phyloP scores from a whole-genome alignment of 805 yeast genomes.

The Lachancea sp. region DNA sequence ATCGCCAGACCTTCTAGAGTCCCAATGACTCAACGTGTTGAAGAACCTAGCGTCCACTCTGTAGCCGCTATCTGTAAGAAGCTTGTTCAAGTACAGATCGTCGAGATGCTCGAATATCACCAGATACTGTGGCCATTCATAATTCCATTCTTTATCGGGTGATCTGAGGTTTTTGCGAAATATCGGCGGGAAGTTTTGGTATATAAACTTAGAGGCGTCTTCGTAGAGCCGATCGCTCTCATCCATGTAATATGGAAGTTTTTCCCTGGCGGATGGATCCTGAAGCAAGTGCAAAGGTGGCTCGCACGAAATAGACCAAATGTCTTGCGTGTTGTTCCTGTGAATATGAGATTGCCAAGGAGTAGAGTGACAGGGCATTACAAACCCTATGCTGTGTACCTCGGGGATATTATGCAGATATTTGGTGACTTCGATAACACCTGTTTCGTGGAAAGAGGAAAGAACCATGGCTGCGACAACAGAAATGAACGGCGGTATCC shows the following conservation, averaged over 20 bases:
- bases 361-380: constrained; percentile 96
- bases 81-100: constrained; percentile 34
- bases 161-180: constrained; percentile 18
- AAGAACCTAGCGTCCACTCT: constrained; percentile 50
- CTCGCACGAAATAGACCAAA: constrained; percentile 85
- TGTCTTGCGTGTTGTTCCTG: constrained; percentile 39
- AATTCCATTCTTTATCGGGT: constrained; percentile 29
- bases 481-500: constrained; percentile 20
- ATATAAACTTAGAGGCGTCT: constrained; percentile 54
- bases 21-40: constrained; percentile 85
- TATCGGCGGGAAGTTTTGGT: constrained; percentile 43
- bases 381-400: constrained; percentile 59
- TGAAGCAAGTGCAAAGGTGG: constrained; percentile 58
- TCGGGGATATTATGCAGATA: constrained; percentile 39
- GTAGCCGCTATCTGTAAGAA: constrained; percentile 40
- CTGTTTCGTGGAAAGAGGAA: constrained; percentile 74
- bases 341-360: constrained; percentile 90
- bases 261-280: constrained; percentile 24
- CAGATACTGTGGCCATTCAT: constrained; percentile 67
- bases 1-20: constrained; percentile 70
- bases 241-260: constrained; percentile 55
- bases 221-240: constrained; percentile 82
- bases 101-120: constrained; percentile 65
- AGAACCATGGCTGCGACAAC: constrained; percentile 36
- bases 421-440: constrained; percentile 65